Evolutionary conservation across 495 filamentous ascomycete genomes (phyloP), one percentile per base, ranked within the genome.

Genomic region (Symbiotaphrina buchneri): DNA sequence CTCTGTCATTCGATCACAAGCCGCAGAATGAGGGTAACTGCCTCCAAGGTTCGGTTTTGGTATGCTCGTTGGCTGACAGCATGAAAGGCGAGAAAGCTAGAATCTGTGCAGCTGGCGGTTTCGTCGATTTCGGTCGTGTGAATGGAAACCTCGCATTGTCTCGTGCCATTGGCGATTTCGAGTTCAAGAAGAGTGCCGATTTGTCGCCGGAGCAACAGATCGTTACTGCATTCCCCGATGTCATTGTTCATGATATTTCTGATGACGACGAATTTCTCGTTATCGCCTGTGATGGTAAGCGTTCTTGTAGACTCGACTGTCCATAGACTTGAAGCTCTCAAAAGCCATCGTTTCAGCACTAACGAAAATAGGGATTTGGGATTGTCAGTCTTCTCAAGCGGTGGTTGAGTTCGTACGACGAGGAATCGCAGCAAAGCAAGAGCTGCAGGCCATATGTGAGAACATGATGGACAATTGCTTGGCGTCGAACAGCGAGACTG

Each of bases 391-490:
- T 34, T 95, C 90, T 29, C 87, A 97, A 55, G 76, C 83, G 17
- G 90, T 95, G 11, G 65, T 95, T 33, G 87, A 97, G 46, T 97
- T 95, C 46, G 90, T 95, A 39, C 68, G 87, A 44, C 69, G 90
- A 40, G 90, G 87, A 22, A 91, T 97, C 48, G 81, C 80, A 14
- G 84, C 83, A 13, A 87, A 91, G 59, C 87, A 97, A 55, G 73
- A 84, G 19, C 65, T 97, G 13, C 67, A 78, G 29, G 71, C 74
- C 44, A 94, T 97, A 44, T 92, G 83, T 53, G 87, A 97, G 59
- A 97, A 97, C 58, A 90, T 97, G 82, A 97, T 97, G 87, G 84
- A 95, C 58, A 97, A 95, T 55, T 97, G 87, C 49, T 65, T 95
- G 33, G 79, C 87, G 18, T 83, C 82, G 31, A 94, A 87, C 61